Base-by-base conservation (phyloP, 176 grass and related monocot genomes). In the sorghum (Sorghum bicolor) region DNA sequence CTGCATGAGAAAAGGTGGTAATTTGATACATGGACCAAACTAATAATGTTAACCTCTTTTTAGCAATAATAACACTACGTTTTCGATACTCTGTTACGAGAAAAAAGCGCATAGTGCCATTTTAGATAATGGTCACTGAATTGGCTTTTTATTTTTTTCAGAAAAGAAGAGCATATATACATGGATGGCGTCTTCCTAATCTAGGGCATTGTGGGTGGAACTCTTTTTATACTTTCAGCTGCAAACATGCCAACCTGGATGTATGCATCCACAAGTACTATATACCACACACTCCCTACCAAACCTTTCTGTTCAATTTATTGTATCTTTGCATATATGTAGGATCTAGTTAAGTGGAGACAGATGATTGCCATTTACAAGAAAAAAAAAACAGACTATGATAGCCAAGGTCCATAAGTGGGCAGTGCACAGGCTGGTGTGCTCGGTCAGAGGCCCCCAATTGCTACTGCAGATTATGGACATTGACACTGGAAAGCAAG, bases 381-480 rank as follows among this genome's bases (percentile, higher is more conserved):
- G 4, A 14, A 45, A 48, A 17, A 24, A n/a, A 86, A 65, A 29
- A 50, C 8, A 72, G 44, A 13, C 55, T 58, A 47, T 19, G 43
- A 41, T 82, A 84, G 39, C 36, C 36, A 24, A 75, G 25, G 10
- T 64, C 53, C 55, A 8, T 32, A 65, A 82, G 65, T 82, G 44
- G 83, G 73, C 65, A 60, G 36, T 61, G 84, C 88, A 83, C 60
- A 90, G 22, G 84, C 72, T 86, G 78, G 58, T 82, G 79, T 15
- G 53, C 33, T 81, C 5, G 34, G 77, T 81, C 5, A 41, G 71
- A 41, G 72, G 70, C 53, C 55, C 25, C 64, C 16, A 32, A 52
- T 86, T 38, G 43, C 62, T 86, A 16, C 57, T 70, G 70, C 81
- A 17, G 47, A 36, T 34, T 65, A 66, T 88, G 67, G 67, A 60